A percentile compares a stretch with the other conserved stretches of the same genome.
Evolutionary conservation across 768 basidiomycete species (phyloP).

Genomic region (Boletus fagicola): DNA sequence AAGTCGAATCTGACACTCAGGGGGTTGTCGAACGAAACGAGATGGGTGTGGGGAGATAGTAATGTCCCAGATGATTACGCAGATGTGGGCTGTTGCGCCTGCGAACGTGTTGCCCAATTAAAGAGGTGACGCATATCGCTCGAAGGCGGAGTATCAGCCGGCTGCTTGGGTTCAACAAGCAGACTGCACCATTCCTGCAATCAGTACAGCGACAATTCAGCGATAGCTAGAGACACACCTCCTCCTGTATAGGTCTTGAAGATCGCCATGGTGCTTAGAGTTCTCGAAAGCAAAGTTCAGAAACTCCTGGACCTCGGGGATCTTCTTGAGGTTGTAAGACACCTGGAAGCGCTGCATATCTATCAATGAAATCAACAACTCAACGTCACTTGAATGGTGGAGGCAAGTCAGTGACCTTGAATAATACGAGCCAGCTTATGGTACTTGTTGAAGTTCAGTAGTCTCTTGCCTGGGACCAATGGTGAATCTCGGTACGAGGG

Average conservation of each 20-base stretch:
- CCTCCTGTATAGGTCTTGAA: conserved; percentile 82
- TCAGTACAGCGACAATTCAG: not conserved
- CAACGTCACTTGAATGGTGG: not conserved
- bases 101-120: conserved; percentile 70
- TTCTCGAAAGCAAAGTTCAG: conserved; percentile 72
- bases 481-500: conserved; percentile 82
- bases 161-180: conserved; percentile 79
- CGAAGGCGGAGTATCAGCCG: conserved; percentile 62
- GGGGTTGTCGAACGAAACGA: not conserved
- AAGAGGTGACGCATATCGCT: conserved; percentile 78
- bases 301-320: conserved; percentile 86
- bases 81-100: conserved; percentile 38
- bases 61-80: conserved; percentile 28
- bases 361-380: conserved; percentile 25
- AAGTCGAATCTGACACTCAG: conserved; percentile 15
- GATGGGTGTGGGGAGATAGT: conserved; percentile 16
- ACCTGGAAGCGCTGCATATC: conserved; percentile 94
- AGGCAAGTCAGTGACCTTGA: conserved; percentile 50
- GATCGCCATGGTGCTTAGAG: conserved; percentile 73
- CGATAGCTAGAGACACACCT: conserved; percentile 47
- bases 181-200: conserved; percentile 39
- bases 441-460: conserved; percentile 97
- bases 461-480: conserved; percentile 64
- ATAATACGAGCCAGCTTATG: conserved; percentile 85
- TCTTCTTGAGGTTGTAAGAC: conserved; percentile 80